Evolutionary conservation across 2,329 filamentous ascomycete species (phyloP).

Genomic region (Paracamarosporium sp.): DNA sequence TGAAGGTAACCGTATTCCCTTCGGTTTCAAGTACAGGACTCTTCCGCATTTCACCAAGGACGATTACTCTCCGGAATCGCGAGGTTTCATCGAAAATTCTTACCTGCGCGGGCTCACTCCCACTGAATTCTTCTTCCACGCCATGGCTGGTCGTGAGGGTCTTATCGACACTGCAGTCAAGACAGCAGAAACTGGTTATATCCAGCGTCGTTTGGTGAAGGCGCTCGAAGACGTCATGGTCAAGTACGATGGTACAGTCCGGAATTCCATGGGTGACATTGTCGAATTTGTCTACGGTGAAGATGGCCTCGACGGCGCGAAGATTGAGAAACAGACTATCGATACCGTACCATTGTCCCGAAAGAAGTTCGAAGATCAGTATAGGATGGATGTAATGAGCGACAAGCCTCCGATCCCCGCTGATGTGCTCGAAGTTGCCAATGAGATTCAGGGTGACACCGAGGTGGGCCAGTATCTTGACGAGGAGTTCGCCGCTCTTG

Average conservation of each 20-base stretch:
- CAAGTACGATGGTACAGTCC: conserved; percentile 95
- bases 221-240: conserved; percentile 97
- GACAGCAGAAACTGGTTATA: conserved; percentile 98
- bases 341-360: conserved; percentile 85
- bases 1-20: conserved; percentile 98
- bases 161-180: conserved; percentile 99
- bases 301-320: conserved; percentile 90
- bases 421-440: conserved; percentile 83
- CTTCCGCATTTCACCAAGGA: conserved; percentile 99
- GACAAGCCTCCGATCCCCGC: conserved; percentile 66
- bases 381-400: conserved; percentile 86
- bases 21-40: conserved; percentile 98
- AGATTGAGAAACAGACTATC: conserved; percentile 91
- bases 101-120: conserved; percentile 95
- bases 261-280: conserved; percentile 95
- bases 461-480: conserved; percentile 87
- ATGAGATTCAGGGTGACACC: conserved; percentile 86
- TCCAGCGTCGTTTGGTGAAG: conserved; percentile 97
- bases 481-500: conserved; percentile 81
- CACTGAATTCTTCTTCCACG: conserved; percentile 98
- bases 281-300: conserved; percentile 98
- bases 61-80: conserved; percentile 95
- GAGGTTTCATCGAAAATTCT: conserved; percentile 98
- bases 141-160: conserved; percentile 99
- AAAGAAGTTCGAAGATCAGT: conserved; percentile 78